Evolutionary conservation across 257 asterid species (phyloP).

Genomic region (Salvia hispanica): DNA sequence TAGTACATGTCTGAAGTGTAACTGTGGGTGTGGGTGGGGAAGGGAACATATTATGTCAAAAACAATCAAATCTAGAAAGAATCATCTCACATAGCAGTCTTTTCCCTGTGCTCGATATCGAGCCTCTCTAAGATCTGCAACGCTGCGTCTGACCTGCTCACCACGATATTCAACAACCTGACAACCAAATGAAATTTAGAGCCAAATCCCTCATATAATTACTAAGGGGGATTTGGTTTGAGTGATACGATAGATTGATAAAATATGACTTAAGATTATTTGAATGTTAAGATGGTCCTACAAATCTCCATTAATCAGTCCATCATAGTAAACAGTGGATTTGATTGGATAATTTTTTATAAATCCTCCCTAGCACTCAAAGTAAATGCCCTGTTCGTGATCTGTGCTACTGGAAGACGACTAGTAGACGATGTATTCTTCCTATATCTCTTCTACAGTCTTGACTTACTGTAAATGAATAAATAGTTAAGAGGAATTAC

Average conservation of each 20-base stretch:
- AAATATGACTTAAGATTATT: too few relatives aligned
- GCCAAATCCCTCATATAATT: background rate
- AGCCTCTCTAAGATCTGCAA: constrained; percentile 96
- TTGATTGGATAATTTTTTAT: too few relatives aligned
- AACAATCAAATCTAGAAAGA: background rate
- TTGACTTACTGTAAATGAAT: constrained; percentile 11
- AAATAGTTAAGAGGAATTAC: constrained; percentile 41
- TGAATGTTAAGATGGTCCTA: too few relatives aligned
- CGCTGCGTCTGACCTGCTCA: constrained; percentile 91
- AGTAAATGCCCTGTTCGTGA: too few relatives aligned
- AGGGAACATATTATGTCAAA: background rate
- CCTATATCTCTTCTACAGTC: too few relatives aligned
- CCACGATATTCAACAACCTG: constrained; percentile 99
- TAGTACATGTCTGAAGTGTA: background rate
- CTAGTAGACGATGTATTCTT: background rate
- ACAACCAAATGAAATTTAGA: constrained; percentile 20
- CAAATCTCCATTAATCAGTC: too few relatives aligned
- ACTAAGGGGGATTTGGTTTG: too few relatives aligned
- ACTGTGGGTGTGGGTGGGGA: background rate
- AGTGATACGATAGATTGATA: too few relatives aligned
- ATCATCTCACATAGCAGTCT: constrained; percentile 83
- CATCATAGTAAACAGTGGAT: too few relatives aligned
- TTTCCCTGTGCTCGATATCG: constrained; percentile 80
- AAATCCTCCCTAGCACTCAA: too few relatives aligned
- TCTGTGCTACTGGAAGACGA: background rate